Conservation (phyloP, 1,284 basidiomycete genomes). For the Trametes polyzona region DNA sequence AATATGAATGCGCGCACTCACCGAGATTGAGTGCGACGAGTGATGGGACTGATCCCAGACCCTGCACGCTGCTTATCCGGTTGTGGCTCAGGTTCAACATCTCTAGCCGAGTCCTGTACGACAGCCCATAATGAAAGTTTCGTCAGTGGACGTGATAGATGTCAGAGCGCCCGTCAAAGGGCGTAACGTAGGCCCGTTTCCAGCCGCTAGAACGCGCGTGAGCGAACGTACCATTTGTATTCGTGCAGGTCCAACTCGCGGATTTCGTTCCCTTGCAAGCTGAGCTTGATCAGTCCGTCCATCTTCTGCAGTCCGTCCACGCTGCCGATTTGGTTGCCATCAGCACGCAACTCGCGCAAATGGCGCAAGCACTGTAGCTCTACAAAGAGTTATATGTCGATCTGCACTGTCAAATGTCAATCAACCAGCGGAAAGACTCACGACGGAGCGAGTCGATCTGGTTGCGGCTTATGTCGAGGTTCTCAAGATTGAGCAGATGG, state of each 20-base stretch:
- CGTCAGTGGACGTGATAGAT: constrained; percentile 30
- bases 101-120: constrained; percentile 76
- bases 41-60: constrained; percentile 64
- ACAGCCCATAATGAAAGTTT: constrained; percentile 25
- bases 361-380: constrained; percentile 86
- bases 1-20: constrained; percentile 44
- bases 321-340: constrained; percentile 79
- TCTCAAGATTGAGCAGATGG: constrained; percentile 86
- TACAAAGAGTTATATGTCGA: constrained; percentile 36
- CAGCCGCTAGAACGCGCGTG: background rate
- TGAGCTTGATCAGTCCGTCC: constrained; percentile 83
- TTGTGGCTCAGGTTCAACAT: constrained; percentile 86
- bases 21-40: constrained; percentile 82
- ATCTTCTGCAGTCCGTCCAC: constrained; percentile 82
- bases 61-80: constrained; percentile 60
- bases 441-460: constrained; percentile 85
- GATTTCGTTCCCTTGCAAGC: constrained; percentile 80
- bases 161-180: constrained; percentile 16
- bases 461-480: constrained; percentile 91
- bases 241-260: constrained; percentile 62
- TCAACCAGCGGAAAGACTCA: constrained; percentile 47
- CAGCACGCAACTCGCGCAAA: constrained; percentile 87
- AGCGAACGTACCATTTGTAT: constrained; percentile 69
- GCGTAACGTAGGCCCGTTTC: constrained; percentile 9
- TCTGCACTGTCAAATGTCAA: constrained; percentile 3